These are phyloP conservation scores for Colletotrichum scovillei DNA, from an alignment of 2,329 filamentous ascomycete genomes.

Conservation along the genomic window DNA sequence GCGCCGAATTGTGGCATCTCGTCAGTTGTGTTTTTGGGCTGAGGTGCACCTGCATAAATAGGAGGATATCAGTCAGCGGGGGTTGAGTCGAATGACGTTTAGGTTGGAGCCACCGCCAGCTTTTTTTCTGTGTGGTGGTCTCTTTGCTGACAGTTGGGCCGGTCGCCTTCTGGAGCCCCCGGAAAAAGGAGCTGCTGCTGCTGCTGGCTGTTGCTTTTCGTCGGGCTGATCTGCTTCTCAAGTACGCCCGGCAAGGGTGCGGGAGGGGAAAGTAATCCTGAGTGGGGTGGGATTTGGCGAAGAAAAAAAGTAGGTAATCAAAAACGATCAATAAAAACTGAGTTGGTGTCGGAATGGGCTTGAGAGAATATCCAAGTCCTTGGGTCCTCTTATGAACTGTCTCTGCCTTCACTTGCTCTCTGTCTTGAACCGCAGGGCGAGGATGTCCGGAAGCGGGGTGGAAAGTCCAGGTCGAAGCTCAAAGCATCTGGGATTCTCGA, in stretches of 20 bases:
- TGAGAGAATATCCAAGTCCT: conserved; percentile 1
- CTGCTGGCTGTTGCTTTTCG: conserved; percentile 16
- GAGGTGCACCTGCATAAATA: conserved; percentile 46
- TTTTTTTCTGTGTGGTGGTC: conserved; percentile 17
- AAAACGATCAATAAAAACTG: background rate
- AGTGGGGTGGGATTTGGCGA: background rate
- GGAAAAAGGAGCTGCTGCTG: conserved; percentile 1
- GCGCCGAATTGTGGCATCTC: conserved; percentile 62
- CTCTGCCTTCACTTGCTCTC: conserved; percentile 8
- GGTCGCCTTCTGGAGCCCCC: conserved; percentile 18
- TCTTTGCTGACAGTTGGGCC: conserved; percentile 18
- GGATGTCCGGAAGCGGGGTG: conserved; percentile 31
- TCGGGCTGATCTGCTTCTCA: conserved; percentile 13
- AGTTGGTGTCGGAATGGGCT: conserved; percentile 8
- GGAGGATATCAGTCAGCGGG: conserved; percentile 37
- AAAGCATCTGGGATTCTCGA: conserved; percentile 30
- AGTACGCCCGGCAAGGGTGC: conserved; percentile 16
- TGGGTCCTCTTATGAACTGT: conserved; percentile 1
- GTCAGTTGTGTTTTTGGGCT: conserved; percentile 47
- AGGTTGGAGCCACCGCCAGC: conserved; percentile 28
- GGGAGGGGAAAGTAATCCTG: conserved; percentile 1
- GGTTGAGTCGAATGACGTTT: conserved; percentile 41
- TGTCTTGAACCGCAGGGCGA: conserved; percentile 13
- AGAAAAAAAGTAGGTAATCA: background rate
- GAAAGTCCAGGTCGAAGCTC: conserved; percentile 32